Base-by-base conservation (phyloP, 495 filamentous ascomycete species). In the Extremus antarcticus region DNA sequence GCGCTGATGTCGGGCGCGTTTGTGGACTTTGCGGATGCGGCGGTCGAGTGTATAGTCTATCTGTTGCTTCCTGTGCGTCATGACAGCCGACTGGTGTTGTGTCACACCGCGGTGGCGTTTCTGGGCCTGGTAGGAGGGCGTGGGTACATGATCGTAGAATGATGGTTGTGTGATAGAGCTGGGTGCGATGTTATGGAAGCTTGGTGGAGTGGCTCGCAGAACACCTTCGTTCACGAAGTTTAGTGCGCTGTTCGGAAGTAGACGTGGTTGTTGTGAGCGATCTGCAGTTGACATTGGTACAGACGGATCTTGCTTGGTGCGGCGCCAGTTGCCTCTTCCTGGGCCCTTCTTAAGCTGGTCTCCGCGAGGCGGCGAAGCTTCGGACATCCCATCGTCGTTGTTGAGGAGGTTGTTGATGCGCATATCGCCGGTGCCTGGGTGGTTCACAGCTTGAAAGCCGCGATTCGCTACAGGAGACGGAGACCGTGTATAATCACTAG, bases 81-180 rank as follows among this genome's bases (percentile, higher is more conserved):
- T 88, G 2, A 97, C 87, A 8, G 90, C 92, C 25, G 94, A 74
- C 63, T 98, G 92, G 67, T 98, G 92, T 10, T 88, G 85, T 0
- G 92, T 98, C 19, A 94, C 77, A 2, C 90, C 91, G 4, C 92
- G 80, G 2, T 85, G 80, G n/a, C 84, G 81, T 51, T 82, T 79
- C 35, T 59, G 57, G 17, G 57, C 40, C 25, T 59, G 60, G 39
- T 57, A 59, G 0, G 56, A 63, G 47, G 58, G 56, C n/a, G 47
- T 57, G 43, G 62, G 60, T 21, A 65, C 29, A 70, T 73, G 15
- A 76, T 78, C 2, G 78, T 77, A 9, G 17, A 24, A 50, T 1
- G 45, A 16, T 3, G 41, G 17, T n/a, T 7, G 16, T n/a, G 17
- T 45, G 16, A 7, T 21, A 45, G 16, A n/a, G 23, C 46, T 25